phyloP scores from a whole-genome alignment of 805 yeast genomes.

The Monosporozyma yasuniensis region DNA sequence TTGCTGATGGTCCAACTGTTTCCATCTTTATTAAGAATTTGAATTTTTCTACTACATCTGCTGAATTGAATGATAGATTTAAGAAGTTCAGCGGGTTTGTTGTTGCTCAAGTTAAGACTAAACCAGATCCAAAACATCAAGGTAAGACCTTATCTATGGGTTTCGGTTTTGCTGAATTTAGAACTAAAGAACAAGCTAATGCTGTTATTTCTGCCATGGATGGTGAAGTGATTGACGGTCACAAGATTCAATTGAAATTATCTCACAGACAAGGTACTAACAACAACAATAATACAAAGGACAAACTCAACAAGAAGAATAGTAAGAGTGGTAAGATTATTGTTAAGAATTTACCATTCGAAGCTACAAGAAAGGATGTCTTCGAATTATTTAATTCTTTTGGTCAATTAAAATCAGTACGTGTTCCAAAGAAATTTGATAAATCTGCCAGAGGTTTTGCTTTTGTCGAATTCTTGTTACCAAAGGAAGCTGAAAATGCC shows the following conservation, averaged over 20 bases:
- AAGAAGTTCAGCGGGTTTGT: conserved; percentile 69
- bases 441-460: conserved; percentile 96
- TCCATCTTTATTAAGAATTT: conserved; percentile 88
- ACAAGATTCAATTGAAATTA: conserved; percentile 77
- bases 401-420: conserved; percentile 87
- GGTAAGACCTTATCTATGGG: conserved; percentile 85
- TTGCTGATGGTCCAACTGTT: conserved; percentile 61
- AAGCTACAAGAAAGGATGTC: conserved; percentile 88
- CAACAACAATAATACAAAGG: conserved; percentile 16
- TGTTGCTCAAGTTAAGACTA: conserved; percentile 73
- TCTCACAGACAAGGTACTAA: conserved; percentile 62
- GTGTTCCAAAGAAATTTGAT: conserved; percentile 95
- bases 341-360: conserved; percentile 95
- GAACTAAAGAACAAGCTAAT: conserved; percentile 66
- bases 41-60: conserved; percentile 68
- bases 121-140: conserved; percentile 72
- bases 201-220: conserved; percentile 66
- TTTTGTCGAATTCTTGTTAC: conserved; percentile 80
- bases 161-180: conserved; percentile 91
- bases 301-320: conserved; percentile 26
- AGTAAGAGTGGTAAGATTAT: conserved; percentile 64
- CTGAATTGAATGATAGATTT: conserved; percentile 52
- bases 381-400: conserved; percentile 87
- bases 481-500: conserved; percentile 89
- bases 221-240: conserved; percentile 78